Evolutionary conservation across 2,329 filamentous ascomycete genomes (phyloP).

Genomic region (Xylariales sp.): DNA sequence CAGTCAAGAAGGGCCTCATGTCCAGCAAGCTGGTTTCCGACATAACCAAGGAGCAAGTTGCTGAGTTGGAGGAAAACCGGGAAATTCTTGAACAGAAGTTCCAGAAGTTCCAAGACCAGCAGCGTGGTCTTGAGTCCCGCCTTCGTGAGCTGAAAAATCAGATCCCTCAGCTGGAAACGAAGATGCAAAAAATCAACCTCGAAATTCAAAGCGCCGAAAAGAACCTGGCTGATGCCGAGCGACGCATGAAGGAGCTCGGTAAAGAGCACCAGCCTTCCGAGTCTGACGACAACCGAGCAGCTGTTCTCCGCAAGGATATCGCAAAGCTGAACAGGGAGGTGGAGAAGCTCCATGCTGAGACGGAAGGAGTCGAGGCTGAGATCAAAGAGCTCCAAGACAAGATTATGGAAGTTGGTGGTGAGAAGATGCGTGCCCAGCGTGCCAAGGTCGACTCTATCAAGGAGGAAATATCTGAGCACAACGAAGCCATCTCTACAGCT

Average conservation of each 20-base stretch:
- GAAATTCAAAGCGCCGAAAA: slow-evolving; percentile 84
- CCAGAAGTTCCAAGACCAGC: slow-evolving; percentile 77
- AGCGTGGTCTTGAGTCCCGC: slow-evolving; percentile 71
- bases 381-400: slow-evolving; percentile 91
- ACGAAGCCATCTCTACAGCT: slow-evolving; percentile 77
- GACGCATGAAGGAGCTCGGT: slow-evolving; percentile 78
- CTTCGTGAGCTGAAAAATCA: slow-evolving; percentile 70
- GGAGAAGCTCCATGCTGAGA: slow-evolving; percentile 75
- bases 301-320: slow-evolving; percentile 73
- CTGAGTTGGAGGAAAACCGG: slow-evolving; percentile 80
- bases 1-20: slow-evolving; percentile 90
- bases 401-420: slow-evolving; percentile 97
- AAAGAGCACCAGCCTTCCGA: slow-evolving; percentile 78
- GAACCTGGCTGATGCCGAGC: slow-evolving; percentile 79
- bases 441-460: slow-evolving; percentile 87
- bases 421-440: slow-evolving; percentile 85
- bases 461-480: slow-evolving; percentile 75
- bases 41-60: slow-evolving; percentile 81
- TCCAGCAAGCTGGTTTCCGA: slow-evolving; percentile 91
- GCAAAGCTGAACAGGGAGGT: slow-evolving; percentile 71
- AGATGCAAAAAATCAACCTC: slow-evolving; percentile 83
- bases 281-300: slow-evolving; percentile 70
- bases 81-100: slow-evolving; percentile 82
- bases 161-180: slow-evolving; percentile 81
- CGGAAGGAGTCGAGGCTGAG: slow-evolving; percentile 84